Evolutionary conservation across 352 stramenopile species (phyloP).

Genomic region (Phytophthora chlamydospora): DNA sequence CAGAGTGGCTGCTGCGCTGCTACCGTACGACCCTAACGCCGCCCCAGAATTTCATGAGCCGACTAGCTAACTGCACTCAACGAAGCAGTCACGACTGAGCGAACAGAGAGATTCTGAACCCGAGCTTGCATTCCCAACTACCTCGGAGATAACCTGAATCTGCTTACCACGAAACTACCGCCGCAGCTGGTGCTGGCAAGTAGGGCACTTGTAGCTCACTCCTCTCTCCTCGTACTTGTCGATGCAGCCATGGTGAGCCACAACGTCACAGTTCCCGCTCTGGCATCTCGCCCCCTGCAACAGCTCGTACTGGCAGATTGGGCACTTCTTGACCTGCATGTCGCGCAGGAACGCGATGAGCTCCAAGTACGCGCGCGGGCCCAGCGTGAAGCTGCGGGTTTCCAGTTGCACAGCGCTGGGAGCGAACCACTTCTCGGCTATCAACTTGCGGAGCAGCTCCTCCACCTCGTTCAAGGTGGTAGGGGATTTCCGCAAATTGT

Average conservation of each 20-base stretch:
- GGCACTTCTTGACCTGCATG: constrained; percentile 77
- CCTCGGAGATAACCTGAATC: neutral
- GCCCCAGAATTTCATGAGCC: constrained; percentile 7
- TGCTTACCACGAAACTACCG: constrained; percentile 20
- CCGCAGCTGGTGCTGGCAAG: constrained; percentile 54
- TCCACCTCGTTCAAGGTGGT: constrained; percentile 69
- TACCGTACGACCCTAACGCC: constrained; percentile 67
- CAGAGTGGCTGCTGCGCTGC: constrained; percentile 77
- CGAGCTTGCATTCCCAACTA: constrained; percentile 2
- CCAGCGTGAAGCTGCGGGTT: constrained; percentile 58
- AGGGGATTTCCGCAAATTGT: constrained; percentile 72
- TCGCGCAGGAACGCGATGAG: constrained; percentile 76
- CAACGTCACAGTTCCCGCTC: constrained; percentile 42
- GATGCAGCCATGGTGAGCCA: constrained; percentile 63
- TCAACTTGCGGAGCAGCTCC: constrained; percentile 69
- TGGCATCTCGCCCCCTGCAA: constrained; percentile 63
- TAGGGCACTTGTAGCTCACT: constrained; percentile 62
- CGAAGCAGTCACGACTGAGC: neutral
- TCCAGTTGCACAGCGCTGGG: constrained; percentile 45
- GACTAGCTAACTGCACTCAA: constrained; percentile 13
- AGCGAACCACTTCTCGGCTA: constrained; percentile 73
- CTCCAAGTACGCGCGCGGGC: constrained; percentile 74
- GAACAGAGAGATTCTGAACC: constrained; percentile 8
- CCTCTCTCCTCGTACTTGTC: constrained; percentile 69
- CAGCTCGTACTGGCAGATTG: constrained; percentile 80